A percentile compares a stretch with the other conserved stretches of the same genome.
These are phyloP conservation scores for Rhododendron vialii DNA, from an alignment of 148 eudicot genomes.

Conservation along the genomic window DNA sequence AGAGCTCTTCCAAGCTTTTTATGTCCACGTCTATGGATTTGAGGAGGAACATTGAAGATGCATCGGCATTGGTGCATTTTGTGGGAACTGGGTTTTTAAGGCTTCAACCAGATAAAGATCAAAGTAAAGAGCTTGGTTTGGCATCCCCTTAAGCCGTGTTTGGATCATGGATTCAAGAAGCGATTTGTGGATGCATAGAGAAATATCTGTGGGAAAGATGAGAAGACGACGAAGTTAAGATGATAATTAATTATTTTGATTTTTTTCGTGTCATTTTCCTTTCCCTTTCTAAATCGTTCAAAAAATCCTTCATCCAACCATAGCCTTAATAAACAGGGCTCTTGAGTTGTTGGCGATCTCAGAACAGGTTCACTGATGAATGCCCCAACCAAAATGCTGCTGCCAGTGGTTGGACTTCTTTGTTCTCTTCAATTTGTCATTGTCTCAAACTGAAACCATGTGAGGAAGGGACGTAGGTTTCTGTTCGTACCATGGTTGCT, in stretches of 20 bases:
- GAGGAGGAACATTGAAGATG: constrained; percentile 59
- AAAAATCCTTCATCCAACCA: background rate
- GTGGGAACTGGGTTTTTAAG: constrained; percentile 53
- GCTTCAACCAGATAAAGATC: constrained; percentile 57
- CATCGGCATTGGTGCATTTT: constrained; percentile 67
- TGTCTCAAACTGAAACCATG: background rate
- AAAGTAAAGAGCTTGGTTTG: constrained; percentile 63
- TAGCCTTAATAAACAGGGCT: background rate
- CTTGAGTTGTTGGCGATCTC: background rate
- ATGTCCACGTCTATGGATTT: constrained; percentile 54
- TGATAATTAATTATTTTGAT: background rate
- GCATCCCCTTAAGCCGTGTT: constrained; percentile 16
- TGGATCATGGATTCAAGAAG: background rate
- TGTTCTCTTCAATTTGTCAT: background rate
- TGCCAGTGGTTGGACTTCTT: background rate
- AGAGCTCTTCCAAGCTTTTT: constrained; percentile 36
- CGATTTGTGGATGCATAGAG: background rate
- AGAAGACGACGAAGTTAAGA: background rate
- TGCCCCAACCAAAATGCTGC: background rate
- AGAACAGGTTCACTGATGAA: background rate
- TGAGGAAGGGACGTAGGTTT: background rate
- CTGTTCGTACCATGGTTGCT: background rate
- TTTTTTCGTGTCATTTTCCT: background rate
- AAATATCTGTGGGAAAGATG: background rate
- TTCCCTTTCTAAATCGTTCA: background rate